Base-by-base conservation (phyloP, 2,329 filamentous ascomycete genomes). In the Dactylellina sp. region DNA sequence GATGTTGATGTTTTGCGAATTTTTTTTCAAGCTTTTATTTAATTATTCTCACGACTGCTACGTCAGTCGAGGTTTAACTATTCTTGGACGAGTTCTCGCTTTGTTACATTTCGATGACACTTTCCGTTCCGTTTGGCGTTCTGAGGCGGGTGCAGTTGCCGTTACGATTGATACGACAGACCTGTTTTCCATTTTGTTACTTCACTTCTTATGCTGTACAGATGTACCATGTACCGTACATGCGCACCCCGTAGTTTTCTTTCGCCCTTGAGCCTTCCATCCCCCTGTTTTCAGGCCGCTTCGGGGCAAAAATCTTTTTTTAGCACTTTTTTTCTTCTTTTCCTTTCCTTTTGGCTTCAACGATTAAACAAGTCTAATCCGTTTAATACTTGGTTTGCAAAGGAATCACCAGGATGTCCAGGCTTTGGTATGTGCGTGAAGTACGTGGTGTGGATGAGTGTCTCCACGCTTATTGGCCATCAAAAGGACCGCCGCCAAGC, bases 111-210 rank as follows among this genome's bases (percentile, higher is more conserved):
- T 57, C 18, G 32, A 46, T 46, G 28, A 32, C 42, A 42, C 24
- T 25, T 42, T 56, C 22, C 20, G 7, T 56, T 56, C 46, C 47
- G 25, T 25, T 25, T 47, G 66, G 66, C 66, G 66, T 71, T 71
- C 35, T 28, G 22, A 60, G 59, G 63, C 47, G 63, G 57, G 32
- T 60, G 42, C 37, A 40, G 50, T 56, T 71, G 59, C 59, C 59
- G 35, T 71, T 44, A 59, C 49, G 66, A 71, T 52, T 57, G 50
- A 71, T 37, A 71, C 57, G 57, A 63, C 42, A 57, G 49, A 20
- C 20, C n/a, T n/a, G n/a, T n/a, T n/a, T 56, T 44, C 9, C 32
- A 25, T 14, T 62, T 50, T 25, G 32, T 59, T 35, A 46, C 28
- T 37, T 61, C 22, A 24, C 50, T 55, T 5, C 20, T 55, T 20